Conservation (phyloP, 805 yeast genomes). For the Saccharomycopsis fibuligera region DNA sequence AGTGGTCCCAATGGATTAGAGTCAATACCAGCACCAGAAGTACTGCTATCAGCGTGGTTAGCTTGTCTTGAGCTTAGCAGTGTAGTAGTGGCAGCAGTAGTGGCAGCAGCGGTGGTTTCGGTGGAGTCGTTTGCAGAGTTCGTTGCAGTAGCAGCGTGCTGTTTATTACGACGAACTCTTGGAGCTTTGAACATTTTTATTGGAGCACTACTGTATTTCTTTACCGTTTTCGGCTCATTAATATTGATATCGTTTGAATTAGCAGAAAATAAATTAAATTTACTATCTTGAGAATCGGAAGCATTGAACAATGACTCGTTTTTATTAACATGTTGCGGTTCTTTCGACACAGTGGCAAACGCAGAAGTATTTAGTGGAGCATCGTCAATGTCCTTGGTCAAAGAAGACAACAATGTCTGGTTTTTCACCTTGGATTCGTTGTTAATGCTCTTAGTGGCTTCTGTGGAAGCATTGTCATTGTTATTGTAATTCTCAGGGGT, state of each 20-base stretch:
- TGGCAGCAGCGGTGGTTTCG: conserved; percentile 19
- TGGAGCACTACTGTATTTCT: conserved; percentile 27
- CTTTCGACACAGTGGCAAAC: background rate
- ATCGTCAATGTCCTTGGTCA: conserved; percentile 15
- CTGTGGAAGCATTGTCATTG: conserved; percentile 3
- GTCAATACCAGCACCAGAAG: conserved; percentile 20
- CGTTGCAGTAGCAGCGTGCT: conserved; percentile 23
- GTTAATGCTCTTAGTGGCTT: conserved; percentile 11
- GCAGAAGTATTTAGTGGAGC: conserved; percentile 8
- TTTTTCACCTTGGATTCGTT: conserved; percentile 23
- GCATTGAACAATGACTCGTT: conserved; percentile 22
- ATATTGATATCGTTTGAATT: background rate
- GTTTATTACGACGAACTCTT: conserved; percentile 33
- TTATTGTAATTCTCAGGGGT: too few relatives aligned
- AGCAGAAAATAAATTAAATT: conserved; percentile 14
- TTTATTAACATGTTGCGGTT: conserved; percentile 1
- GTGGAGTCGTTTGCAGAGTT: background rate
- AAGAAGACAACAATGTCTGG: conserved; percentile 21
- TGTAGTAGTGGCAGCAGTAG: conserved; percentile 21
- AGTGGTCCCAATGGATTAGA: conserved; percentile 19
- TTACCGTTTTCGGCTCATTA: background rate
- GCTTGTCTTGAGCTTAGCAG: conserved; percentile 1
- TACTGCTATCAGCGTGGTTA: conserved; percentile 6
- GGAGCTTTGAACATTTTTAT: conserved; percentile 42
- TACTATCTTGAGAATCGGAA: conserved; percentile 5